Base-by-base conservation (phyloP, 139 green algal genomes). In the Coelastrella sp. region DNA sequence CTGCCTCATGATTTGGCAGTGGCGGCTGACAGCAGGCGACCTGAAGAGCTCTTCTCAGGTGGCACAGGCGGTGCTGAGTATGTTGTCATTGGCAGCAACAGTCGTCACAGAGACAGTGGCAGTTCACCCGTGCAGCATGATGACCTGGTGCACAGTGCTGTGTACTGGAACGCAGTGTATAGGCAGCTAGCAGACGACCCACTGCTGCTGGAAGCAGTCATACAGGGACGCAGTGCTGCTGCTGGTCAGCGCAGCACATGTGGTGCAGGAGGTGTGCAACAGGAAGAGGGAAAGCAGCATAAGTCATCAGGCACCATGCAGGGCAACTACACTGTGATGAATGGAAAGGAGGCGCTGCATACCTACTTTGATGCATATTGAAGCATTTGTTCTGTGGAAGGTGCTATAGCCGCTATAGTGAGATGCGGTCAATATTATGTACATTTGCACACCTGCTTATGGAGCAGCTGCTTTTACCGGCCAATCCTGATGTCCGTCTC, bases 121-220 rank as follows among this genome's bases (percentile, higher is more conserved):
- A 9, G 45, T 57, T 57, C n/a, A 73, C 63, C n/a, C n/a, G n/a
- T n/a, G n/a, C n/a, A n/a, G 3, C 32, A 23, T 23, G 30, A 35
- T 4, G 30, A 40, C 63, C 37, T 73, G 27, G 30, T 73, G 27
- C 27, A 73, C 41, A 11, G 41, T 73, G 30, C 63, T 6, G 63
- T 4, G 2, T 73, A 73, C 30, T 45, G 63, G 63, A 37, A 73
- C 32, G 30, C 30, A 45, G 8, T 73, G 9, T 73, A 45, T 30
- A 17, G 17, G 8, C 30, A 35, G 19, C 21, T 73, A 4, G 63
- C 32, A 3, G 63, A 43, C 41, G 30, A 73, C 19, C 7, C 30
- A 35, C 27, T 73, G 63, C 30, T 73, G 63, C 63, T 73, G 27
- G 63, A 73, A 30, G 25, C 63, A 43, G 63, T 73, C 5, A 11